phyloP scores from a whole-genome alignment of 306 rosid species.

The Trifolium subterraneum region DNA sequence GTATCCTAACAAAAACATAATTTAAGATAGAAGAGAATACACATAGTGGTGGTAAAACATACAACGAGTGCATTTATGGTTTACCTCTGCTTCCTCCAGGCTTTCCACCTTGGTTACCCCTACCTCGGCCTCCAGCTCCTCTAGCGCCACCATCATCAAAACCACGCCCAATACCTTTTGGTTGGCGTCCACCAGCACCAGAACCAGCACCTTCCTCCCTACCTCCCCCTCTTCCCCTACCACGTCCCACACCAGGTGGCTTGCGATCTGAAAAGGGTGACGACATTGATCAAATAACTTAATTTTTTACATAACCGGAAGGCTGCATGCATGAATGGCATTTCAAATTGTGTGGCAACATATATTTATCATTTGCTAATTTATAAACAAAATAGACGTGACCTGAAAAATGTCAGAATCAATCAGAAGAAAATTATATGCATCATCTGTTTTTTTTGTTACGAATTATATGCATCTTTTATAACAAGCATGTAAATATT shows the following conservation, averaged over 20 bases:
- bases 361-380: constrained; percentile 20
- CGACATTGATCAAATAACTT: constrained; percentile 22
- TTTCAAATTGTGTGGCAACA: not conserved
- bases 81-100: constrained; percentile 81
- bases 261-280: constrained; percentile 65
- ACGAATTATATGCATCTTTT: constrained; percentile 17
- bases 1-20: constrained; percentile 19
- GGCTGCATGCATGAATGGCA: not conserved
- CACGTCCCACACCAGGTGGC: constrained; percentile 94
- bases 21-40: constrained; percentile 5
- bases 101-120: constrained; percentile 72
- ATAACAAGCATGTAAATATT: not conserved
- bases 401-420: not conserved
- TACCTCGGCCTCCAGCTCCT: constrained; percentile 85
- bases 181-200: constrained; percentile 61
- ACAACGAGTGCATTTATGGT: constrained; percentile 12
- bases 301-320: constrained; percentile 2
- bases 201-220: constrained; percentile 64
- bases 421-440: constrained; percentile 20
- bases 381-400: not conserved
- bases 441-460: not conserved
- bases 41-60: not conserved
- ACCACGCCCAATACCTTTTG: constrained; percentile 87
- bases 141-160: constrained; percentile 77
- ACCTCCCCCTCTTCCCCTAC: constrained; percentile 77